Evolutionary conservation across 1,139 yeast species (phyloP), one percentile per base, ranked within the genome.

Genomic region (Protomyces pachydermus): DNA sequence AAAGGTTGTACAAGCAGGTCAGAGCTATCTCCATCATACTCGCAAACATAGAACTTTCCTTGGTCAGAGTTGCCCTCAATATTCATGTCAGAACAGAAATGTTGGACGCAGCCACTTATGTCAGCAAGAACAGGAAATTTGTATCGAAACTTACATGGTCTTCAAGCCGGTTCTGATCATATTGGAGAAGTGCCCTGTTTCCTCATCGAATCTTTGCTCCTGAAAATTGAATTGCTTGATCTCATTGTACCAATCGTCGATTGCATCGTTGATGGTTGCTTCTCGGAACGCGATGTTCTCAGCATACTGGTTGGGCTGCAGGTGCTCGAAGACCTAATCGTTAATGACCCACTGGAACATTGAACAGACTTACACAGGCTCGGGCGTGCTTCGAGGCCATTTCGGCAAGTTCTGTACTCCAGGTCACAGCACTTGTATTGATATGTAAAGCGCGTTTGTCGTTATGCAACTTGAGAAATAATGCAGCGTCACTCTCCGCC

Each of bases 211-310:
- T 42, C 18, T 42, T 18, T 42, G 48, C 14, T 50, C 28, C 16
- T 25, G 12, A 34, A 23, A 50, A 20, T 50, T 18, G 37, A 25
- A 50, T n/a, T 20, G 23, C 14, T 32, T 20, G 35, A 38, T 39
- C 20, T 57, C 61, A n/a, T 57, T 55, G 39, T 57, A 57, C 61
- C 61, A 57, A n/a, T 39, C 61, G 14, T 52, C 9, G 34, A 58
- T 34, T 18, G 54, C 56, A 12, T 48, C 45, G 14, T 20, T 42
- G 23, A 38, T n/a, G 18, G 20, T 38, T 9, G 62, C 37, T 12
- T 39, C 42, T 12, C 52, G 50, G 16, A 34, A 25, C 12, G 56
- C 62, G 32, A 58, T 46, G 37, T 58, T 58, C 23, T 58, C 62
- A 8, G 56, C 62, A n/a, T 52, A 58, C 3, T 20, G 23, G 52